phyloP scores from a whole-genome alignment of 495 filamentous ascomycete genomes.

The Entonaema liquescens region DNA sequence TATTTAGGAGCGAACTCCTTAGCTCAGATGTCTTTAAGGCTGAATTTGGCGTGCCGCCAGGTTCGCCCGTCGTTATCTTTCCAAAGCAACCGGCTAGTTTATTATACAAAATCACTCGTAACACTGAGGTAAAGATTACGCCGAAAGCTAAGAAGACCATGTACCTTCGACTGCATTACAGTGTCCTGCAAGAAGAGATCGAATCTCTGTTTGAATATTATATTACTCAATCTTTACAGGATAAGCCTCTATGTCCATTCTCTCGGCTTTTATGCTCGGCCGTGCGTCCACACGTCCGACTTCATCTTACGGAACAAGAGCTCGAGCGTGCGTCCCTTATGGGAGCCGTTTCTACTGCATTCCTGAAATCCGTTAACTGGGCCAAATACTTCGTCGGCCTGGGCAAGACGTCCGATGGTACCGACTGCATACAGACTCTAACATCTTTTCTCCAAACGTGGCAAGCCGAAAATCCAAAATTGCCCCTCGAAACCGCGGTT shows the following conservation, averaged over 20 bases:
- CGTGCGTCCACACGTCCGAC: constrained; percentile 62
- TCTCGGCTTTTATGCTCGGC: constrained; percentile 57
- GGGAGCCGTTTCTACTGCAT: constrained; percentile 56
- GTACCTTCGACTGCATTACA: constrained; percentile 78
- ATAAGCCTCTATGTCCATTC: constrained; percentile 53
- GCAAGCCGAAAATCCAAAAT: constrained; percentile 47
- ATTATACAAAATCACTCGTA: constrained; percentile 78
- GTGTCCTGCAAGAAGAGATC: constrained; percentile 77
- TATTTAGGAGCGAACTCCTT: constrained; percentile 74
- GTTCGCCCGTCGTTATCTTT: constrained; percentile 71
- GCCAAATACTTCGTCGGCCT: constrained; percentile 56
- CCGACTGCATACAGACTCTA: constrained; percentile 42
- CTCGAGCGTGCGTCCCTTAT: constrained; percentile 66
- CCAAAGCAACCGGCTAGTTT: constrained; percentile 82
- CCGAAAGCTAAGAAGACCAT: constrained; percentile 62
- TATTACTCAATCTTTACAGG: constrained; percentile 52
- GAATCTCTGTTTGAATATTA: constrained; percentile 53
- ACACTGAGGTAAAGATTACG: constrained; percentile 41
- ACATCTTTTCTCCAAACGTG: constrained; percentile 50
- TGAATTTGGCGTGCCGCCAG: constrained; percentile 63
- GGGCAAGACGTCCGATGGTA: constrained; percentile 42
- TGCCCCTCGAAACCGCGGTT: constrained; percentile 43
- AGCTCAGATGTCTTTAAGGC: constrained; percentile 75
- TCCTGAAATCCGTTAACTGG: constrained; percentile 50
- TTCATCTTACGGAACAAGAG: constrained; percentile 64